phyloP scores from a whole-genome alignment of 345 rosid species.

The Melaleuca quinquenervia region DNA sequence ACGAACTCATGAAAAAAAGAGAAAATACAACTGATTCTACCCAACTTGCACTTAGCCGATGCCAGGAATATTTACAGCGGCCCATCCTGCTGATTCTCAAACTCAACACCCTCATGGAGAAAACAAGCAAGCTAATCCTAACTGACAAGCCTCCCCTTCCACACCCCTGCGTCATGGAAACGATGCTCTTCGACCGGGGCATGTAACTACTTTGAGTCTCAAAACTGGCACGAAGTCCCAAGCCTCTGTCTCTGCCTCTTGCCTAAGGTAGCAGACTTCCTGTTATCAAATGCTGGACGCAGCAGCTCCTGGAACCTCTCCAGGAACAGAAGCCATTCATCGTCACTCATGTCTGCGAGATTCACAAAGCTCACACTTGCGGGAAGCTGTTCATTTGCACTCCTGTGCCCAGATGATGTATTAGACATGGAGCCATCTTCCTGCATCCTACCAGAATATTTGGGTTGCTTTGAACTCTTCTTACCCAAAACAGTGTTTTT shows the following conservation, averaged over 20 bases:
- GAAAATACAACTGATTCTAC: slow-evolving; percentile 3
- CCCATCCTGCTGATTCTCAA: not conserved
- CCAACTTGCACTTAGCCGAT: slow-evolving; percentile 14
- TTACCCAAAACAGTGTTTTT: slow-evolving; percentile 52
- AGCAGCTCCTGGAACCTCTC: slow-evolving; percentile 74
- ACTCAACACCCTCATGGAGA: slow-evolving; percentile 3
- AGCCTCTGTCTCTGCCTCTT: slow-evolving; percentile 92
- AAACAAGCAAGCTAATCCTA: not conserved
- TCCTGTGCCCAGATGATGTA: slow-evolving; percentile 70
- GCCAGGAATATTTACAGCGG: slow-evolving; percentile 36
- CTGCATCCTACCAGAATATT: slow-evolving; percentile 26
- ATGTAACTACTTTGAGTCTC: slow-evolving; percentile 17
- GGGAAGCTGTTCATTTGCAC: slow-evolving; percentile 88
- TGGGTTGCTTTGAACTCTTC: slow-evolving; percentile 24
- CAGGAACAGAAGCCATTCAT: slow-evolving; percentile 67
- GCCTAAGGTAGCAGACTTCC: slow-evolving; percentile 54
- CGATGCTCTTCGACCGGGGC: not conserved
- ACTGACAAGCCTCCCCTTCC: slow-evolving; percentile 10
- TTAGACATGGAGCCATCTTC: slow-evolving; percentile 40
- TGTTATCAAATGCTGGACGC: slow-evolving; percentile 51
- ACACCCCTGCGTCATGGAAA: slow-evolving; percentile 6
- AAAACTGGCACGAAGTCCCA: slow-evolving; percentile 98
- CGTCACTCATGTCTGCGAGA: slow-evolving; percentile 76
- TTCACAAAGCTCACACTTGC: slow-evolving; percentile 67
- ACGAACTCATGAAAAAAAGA: not conserved